phyloP scores from a whole-genome alignment of 768 basidiomycete species.

The Inosperma sp. region DNA sequence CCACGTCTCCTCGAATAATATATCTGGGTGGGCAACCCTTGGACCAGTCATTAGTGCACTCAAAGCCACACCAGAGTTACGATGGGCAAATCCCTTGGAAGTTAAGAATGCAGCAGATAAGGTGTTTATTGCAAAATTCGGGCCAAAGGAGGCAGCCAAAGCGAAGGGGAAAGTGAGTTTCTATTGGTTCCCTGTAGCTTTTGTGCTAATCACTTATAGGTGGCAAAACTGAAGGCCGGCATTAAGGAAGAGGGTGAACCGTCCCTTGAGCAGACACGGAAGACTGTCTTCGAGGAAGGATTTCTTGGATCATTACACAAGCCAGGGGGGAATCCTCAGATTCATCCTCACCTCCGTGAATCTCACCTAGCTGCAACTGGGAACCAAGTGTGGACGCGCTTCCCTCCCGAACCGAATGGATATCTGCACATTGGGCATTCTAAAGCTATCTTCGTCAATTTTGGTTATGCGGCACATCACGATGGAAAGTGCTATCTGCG shows the following conservation, averaged over 20 bases:
- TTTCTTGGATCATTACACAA: slow-evolving; percentile 91
- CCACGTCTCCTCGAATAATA: slow-evolving; percentile 51
- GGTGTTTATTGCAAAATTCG: slow-evolving; percentile 63
- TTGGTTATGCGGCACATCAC: slow-evolving; percentile 95
- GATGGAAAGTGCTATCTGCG: slow-evolving; percentile 91
- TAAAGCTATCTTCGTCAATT: slow-evolving; percentile 97
- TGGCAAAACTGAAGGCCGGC: slow-evolving; percentile 35
- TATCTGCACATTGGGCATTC: slow-evolving; percentile 95
- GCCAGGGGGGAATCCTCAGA: slow-evolving; percentile 90
- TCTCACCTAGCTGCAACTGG: slow-evolving; percentile 76
- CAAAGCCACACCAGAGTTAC: slow-evolving; percentile 56
- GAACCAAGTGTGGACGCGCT: slow-evolving; percentile 88
- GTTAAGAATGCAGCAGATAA: slow-evolving; percentile 78
- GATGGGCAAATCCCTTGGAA: slow-evolving; percentile 83
- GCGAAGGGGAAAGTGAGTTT: slow-evolving; percentile 58
- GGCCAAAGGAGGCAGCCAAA: slow-evolving; percentile 62
- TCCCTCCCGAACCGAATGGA: slow-evolving; percentile 98
- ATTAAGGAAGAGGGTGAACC: slow-evolving; percentile 27
- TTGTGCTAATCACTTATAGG: slow-evolving; percentile 38
- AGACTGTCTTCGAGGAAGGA: slow-evolving; percentile 86
- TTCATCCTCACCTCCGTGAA: slow-evolving; percentile 70
- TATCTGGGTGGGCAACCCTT: slow-evolving; percentile 72
- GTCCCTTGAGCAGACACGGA: slow-evolving; percentile 39
- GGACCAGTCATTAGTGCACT: slow-evolving; percentile 61
- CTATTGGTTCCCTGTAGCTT: neutral